Base-by-base conservation (phyloP, 2,329 filamentous ascomycete genomes). In the Penicillium digitatum region DNA sequence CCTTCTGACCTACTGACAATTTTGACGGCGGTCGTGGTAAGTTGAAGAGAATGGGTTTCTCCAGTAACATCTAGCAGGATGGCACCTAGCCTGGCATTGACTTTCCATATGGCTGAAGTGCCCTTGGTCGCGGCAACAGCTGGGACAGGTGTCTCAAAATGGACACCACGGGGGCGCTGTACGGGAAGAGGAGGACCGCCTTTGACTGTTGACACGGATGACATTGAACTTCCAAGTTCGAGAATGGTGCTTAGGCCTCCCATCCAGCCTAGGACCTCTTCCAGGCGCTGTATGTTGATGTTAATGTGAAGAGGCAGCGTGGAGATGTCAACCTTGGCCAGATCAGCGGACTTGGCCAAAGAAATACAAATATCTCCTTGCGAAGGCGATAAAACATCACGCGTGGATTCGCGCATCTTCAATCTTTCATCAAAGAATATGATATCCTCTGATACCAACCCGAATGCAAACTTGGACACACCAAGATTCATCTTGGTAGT, bases 171-270 rank as follows among this genome's bases (percentile, higher is more conserved):
- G 20, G 75, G 57, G 29, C 68, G 66, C 57, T 73, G 65, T 60
- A 62, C 67, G 42, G 57, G 50, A 46, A 67, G 63, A 35, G 67
- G 66, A 14, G 69, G 64, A 27, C 69, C 71, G 12, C 64, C 69
- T 67, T 75, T 69, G 60, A 72, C 65, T 1, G 86, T 83, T n/a
- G 84, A 81, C 56, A 83, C 87, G 0, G 89, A 91, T 11, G 87
- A 84, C 59, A 95, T 88, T 0, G 93, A 96, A 56, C 83, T 88
- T 59, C 91, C 89, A 70, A 96, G 83, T 65, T 94, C 95, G 40
- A 99, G 77, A 49, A 99, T 87, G 61, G 91, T 90, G 70, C 92
- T 96, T 40, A 99, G 78, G 0, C 94, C 94, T 34, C 94, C 94
- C 72, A 96, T 92, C 80, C 89, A 90, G 53, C 85, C 84, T 56